Evolutionary conservation across 2,329 filamentous ascomycete species (phyloP).

Genomic region (Cryphonectria naterciae): DNA sequence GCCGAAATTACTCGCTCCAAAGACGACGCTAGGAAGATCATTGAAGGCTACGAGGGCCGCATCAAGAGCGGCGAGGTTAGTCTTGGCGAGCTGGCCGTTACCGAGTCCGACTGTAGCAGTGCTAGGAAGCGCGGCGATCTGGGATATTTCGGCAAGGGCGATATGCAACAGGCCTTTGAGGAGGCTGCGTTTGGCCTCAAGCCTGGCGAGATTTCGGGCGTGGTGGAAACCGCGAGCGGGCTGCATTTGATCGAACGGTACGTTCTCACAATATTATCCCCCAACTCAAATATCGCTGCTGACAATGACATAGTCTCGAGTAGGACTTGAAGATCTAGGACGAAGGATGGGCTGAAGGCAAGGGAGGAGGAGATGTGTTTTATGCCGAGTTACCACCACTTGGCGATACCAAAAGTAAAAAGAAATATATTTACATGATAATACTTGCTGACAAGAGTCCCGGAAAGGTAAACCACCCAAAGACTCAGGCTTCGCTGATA

Average conservation of each 20-base stretch:
- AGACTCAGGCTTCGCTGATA: not conserved
- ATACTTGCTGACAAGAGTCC: not conserved
- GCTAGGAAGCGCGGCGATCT: constrained; percentile 92
- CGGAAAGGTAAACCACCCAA: not conserved
- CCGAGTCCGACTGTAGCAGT: constrained; percentile 94
- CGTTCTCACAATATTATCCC: constrained; percentile 19
- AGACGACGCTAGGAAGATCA: constrained; percentile 80
- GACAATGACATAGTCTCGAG: not conserved
- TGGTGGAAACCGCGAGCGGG: constrained; percentile 92
- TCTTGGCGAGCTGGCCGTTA: constrained; percentile 82
- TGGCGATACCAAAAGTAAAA: not conserved
- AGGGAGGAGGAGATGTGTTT: not conserved
- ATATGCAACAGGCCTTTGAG: constrained; percentile 99
- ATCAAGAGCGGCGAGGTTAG: constrained; percentile 72
- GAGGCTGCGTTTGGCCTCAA: constrained; percentile 91
- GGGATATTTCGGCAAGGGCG: constrained; percentile 90
- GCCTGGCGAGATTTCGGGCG: constrained; percentile 80
- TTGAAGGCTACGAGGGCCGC: constrained; percentile 73
- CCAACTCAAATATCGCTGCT: not conserved
- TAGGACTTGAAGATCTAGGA: not conserved
- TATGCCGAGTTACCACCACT: too few species aligned
- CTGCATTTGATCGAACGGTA: constrained; percentile 96
- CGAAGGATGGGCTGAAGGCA: not conserved
- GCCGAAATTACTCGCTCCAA: constrained; percentile 85
- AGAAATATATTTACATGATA: not conserved